These are phyloP conservation scores for Musa balbisiana DNA, from an alignment of 202 grass and related monocot genomes.

Conservation along the genomic window DNA sequence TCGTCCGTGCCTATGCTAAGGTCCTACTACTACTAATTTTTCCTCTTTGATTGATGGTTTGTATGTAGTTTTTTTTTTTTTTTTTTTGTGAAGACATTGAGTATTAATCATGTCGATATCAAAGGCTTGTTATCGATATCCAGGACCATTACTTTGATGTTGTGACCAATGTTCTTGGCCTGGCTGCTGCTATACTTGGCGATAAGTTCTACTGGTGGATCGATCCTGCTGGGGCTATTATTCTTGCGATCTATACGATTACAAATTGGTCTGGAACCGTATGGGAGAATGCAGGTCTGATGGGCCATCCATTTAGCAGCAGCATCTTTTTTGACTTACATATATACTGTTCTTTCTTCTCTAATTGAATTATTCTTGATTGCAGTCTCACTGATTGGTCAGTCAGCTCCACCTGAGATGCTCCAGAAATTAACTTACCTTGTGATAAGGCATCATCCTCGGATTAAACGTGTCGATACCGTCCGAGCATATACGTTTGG, in stretches of 20 bases:
- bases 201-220: conserved; percentile 98
- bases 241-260: conserved; percentile 88
- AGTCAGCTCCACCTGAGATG: conserved; percentile 91
- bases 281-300: conserved; percentile 91
- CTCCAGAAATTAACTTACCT: conserved; percentile 95
- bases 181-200: conserved; percentile 80
- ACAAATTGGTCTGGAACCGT: conserved; percentile 93
- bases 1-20: conserved; percentile 91
- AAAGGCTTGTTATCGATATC: neutral
- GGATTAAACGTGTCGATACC: conserved; percentile 90
- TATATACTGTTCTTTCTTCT: neutral
- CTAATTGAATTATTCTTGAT: neutral
- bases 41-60: no score
- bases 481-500: conserved; percentile 98
- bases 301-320: neutral
- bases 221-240: conserved; percentile 73
- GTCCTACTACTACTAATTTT: conserved; percentile 15
- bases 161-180: conserved; percentile 78
- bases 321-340: neutral
- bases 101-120: neutral
- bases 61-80: neutral
- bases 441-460: conserved; percentile 60
- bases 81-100: neutral
- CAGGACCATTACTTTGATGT: conserved; percentile 99
- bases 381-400: conserved; percentile 83